Percentiles rank a stretch among this genome's conserved stretches.
phyloP scores from a whole-genome alignment of 2,329 filamentous ascomycete species.

The Tolypocladium cylindrosporum region DNA sequence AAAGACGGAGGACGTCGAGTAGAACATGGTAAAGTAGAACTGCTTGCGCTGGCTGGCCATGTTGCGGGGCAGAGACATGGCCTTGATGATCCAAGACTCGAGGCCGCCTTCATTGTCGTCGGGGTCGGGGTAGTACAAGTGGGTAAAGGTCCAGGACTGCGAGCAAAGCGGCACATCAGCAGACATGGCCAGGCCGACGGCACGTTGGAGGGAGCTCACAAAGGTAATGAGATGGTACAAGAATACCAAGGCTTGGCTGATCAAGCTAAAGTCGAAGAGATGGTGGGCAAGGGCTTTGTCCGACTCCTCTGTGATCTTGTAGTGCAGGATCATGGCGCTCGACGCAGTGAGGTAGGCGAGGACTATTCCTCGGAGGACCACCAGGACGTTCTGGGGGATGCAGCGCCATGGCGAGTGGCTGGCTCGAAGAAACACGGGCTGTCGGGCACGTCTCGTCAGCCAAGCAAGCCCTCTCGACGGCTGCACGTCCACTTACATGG shows the following conservation, averaged over 20 bases:
- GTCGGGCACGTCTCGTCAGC: conserved; percentile 5
- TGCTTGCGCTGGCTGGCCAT: conserved; percentile 29
- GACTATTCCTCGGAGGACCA: conserved; percentile 31
- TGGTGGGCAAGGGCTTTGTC: conserved; percentile 29
- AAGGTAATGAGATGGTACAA: conserved; percentile 36
- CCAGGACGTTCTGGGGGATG: conserved; percentile 35
- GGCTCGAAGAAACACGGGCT: conserved; percentile 42
- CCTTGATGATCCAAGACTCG: conserved; percentile 25
- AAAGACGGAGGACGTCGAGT: conserved; percentile 34
- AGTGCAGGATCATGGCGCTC: conserved; percentile 31
- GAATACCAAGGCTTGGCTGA: conserved; percentile 31
- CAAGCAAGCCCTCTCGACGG: not conserved
- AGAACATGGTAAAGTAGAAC: conserved; percentile 41
- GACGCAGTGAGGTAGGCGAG: conserved; percentile 32
- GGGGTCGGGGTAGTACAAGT: conserved; percentile 35
- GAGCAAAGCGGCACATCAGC: not conserved
- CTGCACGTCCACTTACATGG: conserved; percentile 14
- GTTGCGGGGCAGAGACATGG: conserved; percentile 35
- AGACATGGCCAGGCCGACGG: not conserved
- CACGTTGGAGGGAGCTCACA: conserved; percentile 22
- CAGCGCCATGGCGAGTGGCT: conserved; percentile 40
- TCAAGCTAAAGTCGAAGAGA: conserved; percentile 38
- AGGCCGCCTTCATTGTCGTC: conserved; percentile 24
- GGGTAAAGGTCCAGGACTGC: conserved; percentile 42
- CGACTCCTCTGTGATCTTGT: conserved; percentile 32